A percentile compares a stretch with the other conserved stretches of the same genome.
These are phyloP conservation scores for Vickermania spadyakhi DNA, from an alignment of 208 protist genomes.

Conservation along the genomic window DNA sequence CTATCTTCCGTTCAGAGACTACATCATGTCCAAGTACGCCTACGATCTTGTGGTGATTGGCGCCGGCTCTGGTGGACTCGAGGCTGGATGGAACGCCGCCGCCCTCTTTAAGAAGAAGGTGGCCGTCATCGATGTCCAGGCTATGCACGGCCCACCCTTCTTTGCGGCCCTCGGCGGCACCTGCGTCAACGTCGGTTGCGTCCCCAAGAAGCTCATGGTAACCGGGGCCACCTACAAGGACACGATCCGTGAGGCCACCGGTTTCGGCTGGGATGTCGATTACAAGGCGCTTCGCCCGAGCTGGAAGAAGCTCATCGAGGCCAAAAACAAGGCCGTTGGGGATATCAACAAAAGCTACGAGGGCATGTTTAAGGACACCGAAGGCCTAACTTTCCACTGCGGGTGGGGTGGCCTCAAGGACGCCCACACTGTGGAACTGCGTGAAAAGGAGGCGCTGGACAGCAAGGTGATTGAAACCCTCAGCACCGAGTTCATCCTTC, in stretches of 20 bases:
- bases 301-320: conserved; percentile 82
- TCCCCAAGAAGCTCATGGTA: conserved; percentile 87
- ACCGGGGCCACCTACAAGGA: conserved; percentile 82
- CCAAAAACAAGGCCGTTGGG: conserved; percentile 77
- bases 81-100: conserved; percentile 81
- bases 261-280: conserved; percentile 79
- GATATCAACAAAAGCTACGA: conserved; percentile 90
- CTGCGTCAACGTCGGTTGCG: conserved; percentile 84
- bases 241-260: conserved; percentile 55
- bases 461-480: conserved; percentile 51
- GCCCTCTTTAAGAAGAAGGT: conserved; percentile 81
- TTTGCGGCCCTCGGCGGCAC: conserved; percentile 75
- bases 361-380: conserved; percentile 80
- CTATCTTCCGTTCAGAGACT: conserved; percentile 4
- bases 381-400: conserved; percentile 74
- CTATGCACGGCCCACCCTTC: conserved; percentile 63
- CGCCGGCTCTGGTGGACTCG: conserved; percentile 79
- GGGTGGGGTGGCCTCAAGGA: conserved; percentile 73
- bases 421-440: conserved; percentile 65
- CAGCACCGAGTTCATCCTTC: conserved; percentile 67
- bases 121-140: conserved; percentile 79
- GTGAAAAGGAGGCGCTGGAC: conserved; percentile 28
- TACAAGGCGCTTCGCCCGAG: conserved; percentile 31
- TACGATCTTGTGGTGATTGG: conserved; percentile 90
- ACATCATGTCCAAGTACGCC: conserved; percentile 36